phyloP scores from a whole-genome alignment of 2,329 filamentous ascomycete species.

The Tolypocladium capitatum region DNA sequence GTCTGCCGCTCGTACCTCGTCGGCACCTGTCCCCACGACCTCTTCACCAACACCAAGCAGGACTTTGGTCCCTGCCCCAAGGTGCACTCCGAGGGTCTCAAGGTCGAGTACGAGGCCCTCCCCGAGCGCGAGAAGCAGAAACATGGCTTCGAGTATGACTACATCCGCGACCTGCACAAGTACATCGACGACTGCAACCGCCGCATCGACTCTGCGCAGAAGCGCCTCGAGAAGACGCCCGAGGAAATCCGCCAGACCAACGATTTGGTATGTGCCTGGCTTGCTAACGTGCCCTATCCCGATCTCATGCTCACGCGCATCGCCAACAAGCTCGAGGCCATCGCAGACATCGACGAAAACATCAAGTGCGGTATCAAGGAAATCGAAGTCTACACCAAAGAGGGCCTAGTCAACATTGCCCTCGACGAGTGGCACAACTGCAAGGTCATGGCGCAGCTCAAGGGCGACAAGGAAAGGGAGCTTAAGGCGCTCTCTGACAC shows the following conservation, averaged over 20 bases:
- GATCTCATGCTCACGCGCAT: fast-evolving
- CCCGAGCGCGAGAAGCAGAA: slow-evolving; percentile 58
- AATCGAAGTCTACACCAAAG: slow-evolving; percentile 27
- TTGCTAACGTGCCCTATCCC: neutral
- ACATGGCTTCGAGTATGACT: slow-evolving; percentile 91
- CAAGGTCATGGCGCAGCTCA: slow-evolving; percentile 64
- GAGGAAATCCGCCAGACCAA: slow-evolving; percentile 97
- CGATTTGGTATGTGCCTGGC: slow-evolving; percentile 40
- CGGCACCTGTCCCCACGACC: slow-evolving; percentile 91
- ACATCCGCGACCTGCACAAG: slow-evolving; percentile 88
- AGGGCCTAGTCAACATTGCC: slow-evolving; percentile 57
- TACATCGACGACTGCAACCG: slow-evolving; percentile 96
- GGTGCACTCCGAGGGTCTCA: slow-evolving; percentile 76
- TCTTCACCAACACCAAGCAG: slow-evolving; percentile 99
- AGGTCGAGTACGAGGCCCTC: slow-evolving; percentile 73
- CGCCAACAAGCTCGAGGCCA: slow-evolving; percentile 51
- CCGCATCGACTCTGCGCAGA: slow-evolving; percentile 80
- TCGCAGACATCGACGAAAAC: slow-evolving; percentile 64
- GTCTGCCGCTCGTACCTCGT: slow-evolving; percentile 90
- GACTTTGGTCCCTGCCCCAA: slow-evolving; percentile 84
- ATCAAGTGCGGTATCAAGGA: slow-evolving; percentile 77
- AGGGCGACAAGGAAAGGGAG: slow-evolving; percentile 74
- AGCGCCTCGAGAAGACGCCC: slow-evolving; percentile 87
- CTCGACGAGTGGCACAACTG: slow-evolving; percentile 83
- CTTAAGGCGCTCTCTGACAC: slow-evolving; percentile 86